Conservation (phyloP, 345 rosid genomes). For the Hevea brasiliensis region DNA sequence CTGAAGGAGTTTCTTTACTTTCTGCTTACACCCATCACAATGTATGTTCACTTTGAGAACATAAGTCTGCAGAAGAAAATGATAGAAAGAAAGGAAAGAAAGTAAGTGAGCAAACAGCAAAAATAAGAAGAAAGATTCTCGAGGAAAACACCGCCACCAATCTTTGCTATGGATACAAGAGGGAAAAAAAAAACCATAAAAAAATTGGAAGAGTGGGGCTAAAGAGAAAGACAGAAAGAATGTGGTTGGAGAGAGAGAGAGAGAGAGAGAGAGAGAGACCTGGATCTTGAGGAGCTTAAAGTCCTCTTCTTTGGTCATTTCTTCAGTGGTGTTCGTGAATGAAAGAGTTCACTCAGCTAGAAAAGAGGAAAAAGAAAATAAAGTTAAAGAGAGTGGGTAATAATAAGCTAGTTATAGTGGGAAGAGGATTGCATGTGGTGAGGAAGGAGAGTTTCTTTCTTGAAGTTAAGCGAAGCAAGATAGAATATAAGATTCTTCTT, state of each 20-base stretch:
- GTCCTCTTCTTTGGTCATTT: constrained; percentile 86
- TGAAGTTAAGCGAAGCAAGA: too few species aligned
- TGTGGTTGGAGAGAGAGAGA: constrained; percentile 10
- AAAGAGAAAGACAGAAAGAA: constrained; percentile 17
- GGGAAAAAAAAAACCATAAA: not conserved
- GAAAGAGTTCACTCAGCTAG: constrained; percentile 15
- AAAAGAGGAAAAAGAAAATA: not conserved
- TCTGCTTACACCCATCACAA: constrained; percentile 82
- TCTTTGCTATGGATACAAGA: constrained; percentile 9
- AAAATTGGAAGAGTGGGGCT: too few species aligned
- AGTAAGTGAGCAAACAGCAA: constrained; percentile 9
- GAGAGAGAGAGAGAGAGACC: constrained; percentile 37
- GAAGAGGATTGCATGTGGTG: too few species aligned
- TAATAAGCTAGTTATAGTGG: not conserved
- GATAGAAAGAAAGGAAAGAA: not conserved
- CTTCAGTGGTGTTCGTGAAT: constrained; percentile 27
- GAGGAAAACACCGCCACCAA: constrained; percentile 14
- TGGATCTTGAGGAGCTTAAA: constrained; percentile 88
- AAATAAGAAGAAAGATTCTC: constrained; percentile 8
- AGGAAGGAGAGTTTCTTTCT: too few species aligned
- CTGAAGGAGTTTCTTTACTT: constrained; percentile 81
- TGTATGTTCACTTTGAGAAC: constrained; percentile 78
- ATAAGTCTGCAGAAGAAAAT: constrained; percentile 47
- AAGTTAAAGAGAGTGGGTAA: not conserved
- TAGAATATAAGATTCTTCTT: too few species aligned